phyloP scores from a whole-genome alignment of 805 yeast genomes.

The Wilhelminamyces savonicus region DNA sequence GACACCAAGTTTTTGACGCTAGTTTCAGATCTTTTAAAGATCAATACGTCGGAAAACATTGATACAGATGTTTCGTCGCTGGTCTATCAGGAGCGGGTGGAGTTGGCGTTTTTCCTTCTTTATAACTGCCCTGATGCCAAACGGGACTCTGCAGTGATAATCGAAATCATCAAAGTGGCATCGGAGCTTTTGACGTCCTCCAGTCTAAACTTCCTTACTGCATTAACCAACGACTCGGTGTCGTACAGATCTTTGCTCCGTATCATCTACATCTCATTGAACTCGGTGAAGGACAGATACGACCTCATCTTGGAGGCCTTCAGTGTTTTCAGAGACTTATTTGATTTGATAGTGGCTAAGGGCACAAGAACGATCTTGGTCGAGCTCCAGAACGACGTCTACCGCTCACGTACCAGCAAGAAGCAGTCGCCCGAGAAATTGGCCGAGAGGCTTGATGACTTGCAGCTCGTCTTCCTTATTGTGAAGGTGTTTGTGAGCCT shows the following conservation, averaged over 20 bases:
- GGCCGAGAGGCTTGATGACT: conserved; percentile 55
- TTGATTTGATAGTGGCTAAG: conserved; percentile 57
- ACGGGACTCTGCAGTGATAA: conserved; percentile 26
- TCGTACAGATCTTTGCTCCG: conserved; percentile 58
- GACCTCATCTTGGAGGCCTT: conserved; percentile 40
- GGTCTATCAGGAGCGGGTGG: conserved; percentile 57
- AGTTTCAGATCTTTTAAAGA: conserved; percentile 45
- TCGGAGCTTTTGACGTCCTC: conserved; percentile 42
- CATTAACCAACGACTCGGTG: conserved; percentile 30
- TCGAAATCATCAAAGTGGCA: conserved; percentile 37
- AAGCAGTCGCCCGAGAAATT: conserved; percentile 26
- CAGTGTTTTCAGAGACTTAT: conserved; percentile 48
- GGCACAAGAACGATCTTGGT: conserved; percentile 58
- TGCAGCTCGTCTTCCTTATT: conserved; percentile 57
- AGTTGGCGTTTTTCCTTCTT: conserved; percentile 54
- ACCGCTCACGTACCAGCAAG: conserved; percentile 29
- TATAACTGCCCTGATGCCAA: conserved; percentile 22
- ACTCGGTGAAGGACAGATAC: conserved; percentile 34
- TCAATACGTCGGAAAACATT: conserved; percentile 46
- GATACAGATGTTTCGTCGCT: conserved; percentile 42
- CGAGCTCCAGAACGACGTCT: conserved; percentile 52
- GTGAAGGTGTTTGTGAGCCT: conserved; percentile 50
- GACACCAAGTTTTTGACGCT: conserved; percentile 14
- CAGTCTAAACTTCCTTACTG: conserved; percentile 42
- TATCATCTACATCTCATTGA: conserved; percentile 44